These are phyloP conservation scores for Neofusicoccum parvum DNA, from an alignment of 2,329 filamentous ascomycete genomes.

Conservation along the genomic window DNA sequence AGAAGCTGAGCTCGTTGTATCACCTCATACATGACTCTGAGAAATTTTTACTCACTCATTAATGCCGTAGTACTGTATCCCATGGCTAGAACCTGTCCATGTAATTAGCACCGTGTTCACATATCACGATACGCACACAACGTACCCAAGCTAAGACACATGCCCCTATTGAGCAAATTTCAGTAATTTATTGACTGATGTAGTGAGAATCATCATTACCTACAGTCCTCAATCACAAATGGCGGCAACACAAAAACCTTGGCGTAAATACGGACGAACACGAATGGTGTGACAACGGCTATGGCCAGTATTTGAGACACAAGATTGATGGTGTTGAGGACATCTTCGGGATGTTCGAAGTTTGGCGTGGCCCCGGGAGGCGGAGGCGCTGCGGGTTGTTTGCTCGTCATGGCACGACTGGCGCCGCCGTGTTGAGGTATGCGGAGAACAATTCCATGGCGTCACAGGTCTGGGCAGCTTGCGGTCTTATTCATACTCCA, in stretches of 20 bases:
- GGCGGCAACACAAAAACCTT: constrained; percentile 20
- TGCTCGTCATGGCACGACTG: neutral
- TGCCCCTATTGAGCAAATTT: neutral
- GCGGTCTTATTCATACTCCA: too few relatives aligned
- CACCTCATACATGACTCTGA: neutral
- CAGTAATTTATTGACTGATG: constrained; percentile 1
- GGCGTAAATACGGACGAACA: constrained; percentile 22
- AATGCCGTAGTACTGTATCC: neutral
- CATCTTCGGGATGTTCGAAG: constrained; percentile 22
- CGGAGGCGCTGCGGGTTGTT: constrained; percentile 10
- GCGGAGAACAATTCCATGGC: too few relatives aligned
- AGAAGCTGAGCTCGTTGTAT: neutral
- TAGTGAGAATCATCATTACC: constrained; percentile 7
- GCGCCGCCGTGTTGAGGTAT: too few relatives aligned
- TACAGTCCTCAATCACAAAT: constrained; percentile 24
- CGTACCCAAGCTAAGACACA: neutral
- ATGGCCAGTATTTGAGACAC: constrained; percentile 23
- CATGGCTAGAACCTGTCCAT: neutral
- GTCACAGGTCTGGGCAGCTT: too few relatives aligned
- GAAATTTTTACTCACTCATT: neutral
- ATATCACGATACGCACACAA: neutral
- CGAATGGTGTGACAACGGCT: constrained; percentile 21
- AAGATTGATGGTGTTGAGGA: constrained; percentile 23
- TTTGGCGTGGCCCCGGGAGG: constrained; percentile 21
- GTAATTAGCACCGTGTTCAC: neutral